phyloP scores from a whole-genome alignment of 495 filamentous ascomycete genomes.

The Xeromyces bisporus region DNA sequence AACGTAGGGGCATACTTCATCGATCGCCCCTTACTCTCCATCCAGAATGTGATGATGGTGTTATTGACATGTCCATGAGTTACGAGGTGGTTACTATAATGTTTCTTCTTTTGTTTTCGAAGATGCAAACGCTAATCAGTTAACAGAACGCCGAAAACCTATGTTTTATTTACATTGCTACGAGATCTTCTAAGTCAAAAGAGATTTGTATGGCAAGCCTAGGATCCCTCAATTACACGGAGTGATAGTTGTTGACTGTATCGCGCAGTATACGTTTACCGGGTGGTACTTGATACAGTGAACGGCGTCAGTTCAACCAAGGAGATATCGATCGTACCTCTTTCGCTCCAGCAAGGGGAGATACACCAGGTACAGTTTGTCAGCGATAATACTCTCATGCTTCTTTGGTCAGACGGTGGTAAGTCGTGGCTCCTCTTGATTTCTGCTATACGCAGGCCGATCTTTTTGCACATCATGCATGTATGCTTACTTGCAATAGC shows the following conservation, averaged over 20 bases:
- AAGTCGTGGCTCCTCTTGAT: slow-evolving; percentile 4
- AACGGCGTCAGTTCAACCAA: slow-evolving; percentile 40
- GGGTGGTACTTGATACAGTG: slow-evolving; percentile 27
- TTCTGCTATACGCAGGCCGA: no score
- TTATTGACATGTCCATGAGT: slow-evolving; percentile 21
- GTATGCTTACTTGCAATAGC: no score
- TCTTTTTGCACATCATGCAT: no score
- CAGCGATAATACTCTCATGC: slow-evolving; percentile 33
- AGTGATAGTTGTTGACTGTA: slow-evolving; percentile 1
- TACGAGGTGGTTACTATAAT: slow-evolving; percentile 14
- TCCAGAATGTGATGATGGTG: slow-evolving; percentile 20
- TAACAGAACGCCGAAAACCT: slow-evolving; percentile 10
- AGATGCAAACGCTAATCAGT: neutral
- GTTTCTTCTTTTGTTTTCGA: neutral
- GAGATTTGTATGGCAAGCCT: slow-evolving; percentile 15
- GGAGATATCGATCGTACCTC: slow-evolving; percentile 20
- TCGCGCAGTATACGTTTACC: slow-evolving; percentile 31
- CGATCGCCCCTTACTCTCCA: slow-evolving; percentile 31
- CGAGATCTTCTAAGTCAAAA: slow-evolving; percentile 15
- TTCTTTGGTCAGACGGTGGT: slow-evolving; percentile 32
- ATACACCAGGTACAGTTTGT: slow-evolving; percentile 40
- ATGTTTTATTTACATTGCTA: slow-evolving; percentile 23
- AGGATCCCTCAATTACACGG: neutral
- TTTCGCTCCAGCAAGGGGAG: slow-evolving; percentile 25
- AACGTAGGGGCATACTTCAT: slow-evolving; percentile 38